Conservation (phyloP, 805 yeast genomes). For the Candida rishiriensis region DNA sequence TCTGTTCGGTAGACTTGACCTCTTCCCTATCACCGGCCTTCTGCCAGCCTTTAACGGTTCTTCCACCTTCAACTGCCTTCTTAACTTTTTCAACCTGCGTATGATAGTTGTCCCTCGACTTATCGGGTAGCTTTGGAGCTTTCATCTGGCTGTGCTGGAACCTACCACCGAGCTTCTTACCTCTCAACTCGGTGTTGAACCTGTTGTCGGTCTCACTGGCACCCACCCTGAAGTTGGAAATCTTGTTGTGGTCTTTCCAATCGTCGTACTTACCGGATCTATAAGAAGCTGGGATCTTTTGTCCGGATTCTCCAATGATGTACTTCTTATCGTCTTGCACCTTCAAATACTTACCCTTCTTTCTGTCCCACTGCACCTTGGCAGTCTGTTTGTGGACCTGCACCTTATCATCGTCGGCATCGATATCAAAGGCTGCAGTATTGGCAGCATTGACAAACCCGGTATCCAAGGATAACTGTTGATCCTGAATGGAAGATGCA, state of each 20-base stretch:
- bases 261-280: conserved; percentile 87
- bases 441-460: conserved; percentile 83
- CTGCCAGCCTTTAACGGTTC: conserved; percentile 59
- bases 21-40: conserved; percentile 50
- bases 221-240: conserved; percentile 49
- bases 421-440: conserved; percentile 82
- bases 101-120: conserved; percentile 78
- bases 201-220: conserved; percentile 41
- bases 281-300: conserved; percentile 84
- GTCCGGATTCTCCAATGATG: conserved; percentile 94
- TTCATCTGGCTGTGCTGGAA: conserved; percentile 69
- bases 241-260: conserved; percentile 75
- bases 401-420: conserved; percentile 61
- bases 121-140: conserved; percentile 92
- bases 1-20: conserved; percentile 64
- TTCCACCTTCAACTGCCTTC: conserved; percentile 74
- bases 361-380: conserved; percentile 86
- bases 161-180: conserved; percentile 39
- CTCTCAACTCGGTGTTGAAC: conserved; percentile 30
- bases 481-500: conserved; percentile 70
- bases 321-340: conserved; percentile 79
- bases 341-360: conserved; percentile 85
- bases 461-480: conserved; percentile 53
- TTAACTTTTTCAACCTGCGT: conserved; percentile 78
- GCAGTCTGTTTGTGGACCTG: conserved; percentile 62